Evolutionary conservation across 495 filamentous ascomycete species (phyloP), one percentile per base, ranked within the genome.

Genomic region (Penicillium pancosmium): DNA sequence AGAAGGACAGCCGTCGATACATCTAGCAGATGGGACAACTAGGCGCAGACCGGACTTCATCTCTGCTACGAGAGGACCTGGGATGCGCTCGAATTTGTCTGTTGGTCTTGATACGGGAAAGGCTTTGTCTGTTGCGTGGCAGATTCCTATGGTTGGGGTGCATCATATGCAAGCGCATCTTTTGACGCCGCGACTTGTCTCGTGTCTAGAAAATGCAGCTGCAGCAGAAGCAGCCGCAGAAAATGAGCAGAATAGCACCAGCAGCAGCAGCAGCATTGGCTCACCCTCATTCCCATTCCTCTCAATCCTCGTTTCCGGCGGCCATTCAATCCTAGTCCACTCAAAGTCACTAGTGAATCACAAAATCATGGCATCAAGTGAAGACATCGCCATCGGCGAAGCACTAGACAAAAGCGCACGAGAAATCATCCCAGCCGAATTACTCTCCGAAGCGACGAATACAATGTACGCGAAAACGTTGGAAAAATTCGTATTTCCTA

Each of bases 141-240:
- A 87, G 50, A 78, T 91, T 3, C 92, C 93, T 3, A 73, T 98
- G 27, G 68, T 97, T 3, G 94, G 84, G 0, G 91, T 97, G 0
- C 87, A 98, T 65, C 94, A 98, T 71, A 98, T 98, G 94, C 93
- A 97, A 68, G 94, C 93, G 13, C 94, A 98, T 71, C 85, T 93
- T 3, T 70, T 98, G 49, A 98, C 94, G 6, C 90, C 93, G 7
- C 82, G 89, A 3, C 84, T 98, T n/a, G 85, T 91, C 2, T 71
- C 78, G 10, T 89, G 89, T 3, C 71, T 96, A 35, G 56, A 57
- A 3, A 4, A 23, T 23, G 23, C 23, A 3, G 23, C 23, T 1
- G 21, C 21, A 35, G 41, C 43, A 38, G 55, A 27, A 19, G 21
- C 23, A 23, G 52, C 25, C 35, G 10, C 16, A 16, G 33, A 21